A percentile compares a stretch with the other conserved stretches of the same genome.
Conservation (phyloP, 2,329 filamentous ascomycete genomes). For the Stenocarpella maydis region DNA sequence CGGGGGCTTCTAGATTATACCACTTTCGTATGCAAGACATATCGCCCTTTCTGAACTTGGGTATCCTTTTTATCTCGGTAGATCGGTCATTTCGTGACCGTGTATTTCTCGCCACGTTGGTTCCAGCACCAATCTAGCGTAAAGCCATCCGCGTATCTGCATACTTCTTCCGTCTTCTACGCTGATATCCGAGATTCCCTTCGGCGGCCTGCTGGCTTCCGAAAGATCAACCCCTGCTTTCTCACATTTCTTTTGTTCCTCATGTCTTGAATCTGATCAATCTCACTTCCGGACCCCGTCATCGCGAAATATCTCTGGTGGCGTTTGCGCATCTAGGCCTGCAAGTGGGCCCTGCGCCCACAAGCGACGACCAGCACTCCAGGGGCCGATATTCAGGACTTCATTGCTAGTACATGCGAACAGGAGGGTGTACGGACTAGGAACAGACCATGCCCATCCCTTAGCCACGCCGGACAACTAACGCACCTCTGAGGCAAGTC, state of each 20-base stretch:
- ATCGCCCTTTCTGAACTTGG: background rate
- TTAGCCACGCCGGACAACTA: slow-evolving; percentile 6
- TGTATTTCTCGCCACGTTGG: background rate
- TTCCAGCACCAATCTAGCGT: background rate
- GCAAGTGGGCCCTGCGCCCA: background rate
- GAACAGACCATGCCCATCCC: background rate
- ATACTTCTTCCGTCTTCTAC: background rate
- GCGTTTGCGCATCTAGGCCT: background rate
- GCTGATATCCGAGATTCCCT: slow-evolving; percentile 24
- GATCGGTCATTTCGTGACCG: slow-evolving; percentile 2
- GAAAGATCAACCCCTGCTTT: background rate
- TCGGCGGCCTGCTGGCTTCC: slow-evolving; percentile 27
- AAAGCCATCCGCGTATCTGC: background rate
- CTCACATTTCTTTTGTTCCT: background rate
- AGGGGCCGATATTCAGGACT: background rate
- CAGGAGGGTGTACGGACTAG: background rate
- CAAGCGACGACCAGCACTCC: background rate
- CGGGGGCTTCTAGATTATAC: background rate
- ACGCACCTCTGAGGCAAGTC: background rate
- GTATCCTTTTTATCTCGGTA: background rate
- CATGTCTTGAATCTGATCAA: slow-evolving; percentile 1
- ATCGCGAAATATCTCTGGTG: background rate
- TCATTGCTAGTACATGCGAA: background rate
- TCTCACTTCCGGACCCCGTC: background rate
- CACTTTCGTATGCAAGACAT: background rate